Base-by-base conservation (phyloP, 345 rosid genomes). In the Populus euphratica region DNA sequence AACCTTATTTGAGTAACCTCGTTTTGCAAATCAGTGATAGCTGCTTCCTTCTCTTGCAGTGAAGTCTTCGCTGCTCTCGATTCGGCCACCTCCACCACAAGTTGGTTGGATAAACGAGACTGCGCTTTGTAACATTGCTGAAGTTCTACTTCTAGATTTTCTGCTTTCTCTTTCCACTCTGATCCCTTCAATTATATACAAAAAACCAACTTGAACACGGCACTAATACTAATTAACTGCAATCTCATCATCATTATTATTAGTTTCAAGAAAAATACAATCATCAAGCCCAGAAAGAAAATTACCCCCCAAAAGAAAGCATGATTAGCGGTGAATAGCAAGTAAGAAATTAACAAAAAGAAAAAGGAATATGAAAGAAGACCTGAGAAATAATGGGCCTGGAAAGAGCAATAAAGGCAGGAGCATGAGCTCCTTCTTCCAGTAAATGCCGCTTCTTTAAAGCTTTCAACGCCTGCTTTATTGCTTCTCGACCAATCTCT, bases 101-200 rank as follows among this genome's bases (percentile, higher is more conserved):
- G 91, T 78, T 93, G 98, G 76, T 93, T 97, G 3, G 99, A 92
- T 29, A 93, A 83, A 75, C 93, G 85, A 1, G 98, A 93, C 77
- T 92, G 99, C 39, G 98, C 99, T 84, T 88, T 93, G 79, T 93
- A 96, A 80, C 90, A 96, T 72, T 96, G 99, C 76, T 93, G 97
- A 75, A 96, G 90, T 83, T 96, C 98, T 73, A 66, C 35, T 65
- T 96, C 97, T 81, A 92, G 82, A 36, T 81, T 88, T 71, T 93
- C 95, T 12, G 92, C 88, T 76, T 96, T 96, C 84, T 96, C 99
- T 77, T 93, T 92, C 99, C 99, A 93, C 78, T 96, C 99, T 0
- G 92, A 92, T 5, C 97, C 91, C 99, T 93, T 78, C 75, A 82
- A 74, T 52, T 18, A 13, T 47, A 47, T 47, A 12, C 50, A 47